Conservation (phyloP, 2,329 filamentous ascomycete genomes). For the Arthrobotrys iridis region DNA sequence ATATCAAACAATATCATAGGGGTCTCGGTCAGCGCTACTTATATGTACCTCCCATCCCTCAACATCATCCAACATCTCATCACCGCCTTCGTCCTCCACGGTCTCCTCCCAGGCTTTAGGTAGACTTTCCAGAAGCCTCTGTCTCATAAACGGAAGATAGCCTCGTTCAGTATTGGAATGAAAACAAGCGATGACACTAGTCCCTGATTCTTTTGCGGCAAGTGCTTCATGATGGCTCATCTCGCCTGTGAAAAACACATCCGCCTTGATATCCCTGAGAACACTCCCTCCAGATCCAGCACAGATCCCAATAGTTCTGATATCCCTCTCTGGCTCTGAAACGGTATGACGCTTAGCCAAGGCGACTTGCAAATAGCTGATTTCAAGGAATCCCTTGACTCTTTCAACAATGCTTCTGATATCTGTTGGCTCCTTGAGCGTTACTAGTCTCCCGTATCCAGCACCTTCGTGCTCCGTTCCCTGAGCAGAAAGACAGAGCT, state of each 20-base stretch:
- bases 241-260: slow-evolving; percentile 90
- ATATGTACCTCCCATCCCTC: slow-evolving; percentile 73
- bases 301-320: slow-evolving; percentile 56
- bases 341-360: slow-evolving; percentile 38
- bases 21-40: slow-evolving; percentile 84
- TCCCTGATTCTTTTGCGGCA: slow-evolving; percentile 82
- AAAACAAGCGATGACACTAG: slow-evolving; percentile 79
- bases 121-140: slow-evolving; percentile 71
- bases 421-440: slow-evolving; percentile 47
- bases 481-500: slow-evolving; percentile 48
- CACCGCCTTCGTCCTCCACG: slow-evolving; percentile 58
- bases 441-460: slow-evolving; percentile 57
- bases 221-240: slow-evolving; percentile 93
- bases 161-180: slow-evolving; percentile 93
- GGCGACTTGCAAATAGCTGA: slow-evolving; percentile 21
- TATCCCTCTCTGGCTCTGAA: slow-evolving; percentile 27
- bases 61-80: slow-evolving; percentile 54
- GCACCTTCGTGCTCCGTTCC: slow-evolving; percentile 56
- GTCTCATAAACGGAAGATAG: slow-evolving; percentile 78
- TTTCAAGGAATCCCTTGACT: slow-evolving; percentile 54
- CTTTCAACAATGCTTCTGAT: slow-evolving; percentile 55
- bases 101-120: slow-evolving; percentile 66
- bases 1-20: slow-evolving; percentile 77
- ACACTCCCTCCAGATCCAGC: slow-evolving; percentile 86
- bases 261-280: slow-evolving; percentile 75